Evolutionary conservation across 495 filamentous ascomycete genomes (phyloP).

Genomic region (Xylaria longipes): DNA sequence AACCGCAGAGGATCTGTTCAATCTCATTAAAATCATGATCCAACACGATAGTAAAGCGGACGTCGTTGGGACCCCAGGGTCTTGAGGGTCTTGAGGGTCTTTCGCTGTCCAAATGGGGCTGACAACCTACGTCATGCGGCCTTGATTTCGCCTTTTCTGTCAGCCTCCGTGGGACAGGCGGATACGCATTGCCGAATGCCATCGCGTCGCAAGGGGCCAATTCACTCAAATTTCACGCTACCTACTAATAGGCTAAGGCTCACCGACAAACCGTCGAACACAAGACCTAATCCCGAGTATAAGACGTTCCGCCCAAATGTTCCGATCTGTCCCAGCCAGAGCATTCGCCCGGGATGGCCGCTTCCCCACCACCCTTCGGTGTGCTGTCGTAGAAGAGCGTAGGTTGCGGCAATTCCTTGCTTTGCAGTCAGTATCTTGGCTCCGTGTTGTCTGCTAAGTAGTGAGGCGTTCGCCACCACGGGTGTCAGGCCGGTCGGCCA

Average conservation of each 20-base stretch:
- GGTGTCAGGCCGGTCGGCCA: constrained; percentile 7
- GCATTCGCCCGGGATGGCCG: constrained; percentile 42
- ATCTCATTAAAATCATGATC: constrained; percentile 9
- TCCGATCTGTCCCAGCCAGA: constrained; percentile 34
- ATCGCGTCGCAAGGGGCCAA: constrained; percentile 8
- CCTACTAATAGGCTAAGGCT: neutral
- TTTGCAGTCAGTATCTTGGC: too few species aligned
- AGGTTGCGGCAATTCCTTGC: constrained; percentile 14
- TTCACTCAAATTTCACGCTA: neutral
- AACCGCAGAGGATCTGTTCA: neutral
- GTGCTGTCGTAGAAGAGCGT: constrained; percentile 1
- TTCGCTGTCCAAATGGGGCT: constrained; percentile 7
- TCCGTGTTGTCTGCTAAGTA: too few species aligned
- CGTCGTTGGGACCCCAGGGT: neutral
- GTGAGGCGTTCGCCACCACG: too few species aligned
- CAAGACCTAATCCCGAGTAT: constrained; percentile 1
- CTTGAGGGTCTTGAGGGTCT: too few species aligned
- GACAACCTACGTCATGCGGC: constrained; percentile 24
- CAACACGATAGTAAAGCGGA: constrained; percentile 2
- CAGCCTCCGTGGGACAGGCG: constrained; percentile 13
- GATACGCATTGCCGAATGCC: constrained; percentile 4
- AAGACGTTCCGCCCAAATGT: neutral
- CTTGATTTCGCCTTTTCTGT: constrained; percentile 11
- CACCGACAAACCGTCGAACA: constrained; percentile 38
- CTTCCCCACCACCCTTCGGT: constrained; percentile 34